A percentile compares a stretch with the other conserved stretches of the same genome.
Conservation (phyloP, 495 filamentous ascomycete genomes). For the Neurospora terricola region DNA sequence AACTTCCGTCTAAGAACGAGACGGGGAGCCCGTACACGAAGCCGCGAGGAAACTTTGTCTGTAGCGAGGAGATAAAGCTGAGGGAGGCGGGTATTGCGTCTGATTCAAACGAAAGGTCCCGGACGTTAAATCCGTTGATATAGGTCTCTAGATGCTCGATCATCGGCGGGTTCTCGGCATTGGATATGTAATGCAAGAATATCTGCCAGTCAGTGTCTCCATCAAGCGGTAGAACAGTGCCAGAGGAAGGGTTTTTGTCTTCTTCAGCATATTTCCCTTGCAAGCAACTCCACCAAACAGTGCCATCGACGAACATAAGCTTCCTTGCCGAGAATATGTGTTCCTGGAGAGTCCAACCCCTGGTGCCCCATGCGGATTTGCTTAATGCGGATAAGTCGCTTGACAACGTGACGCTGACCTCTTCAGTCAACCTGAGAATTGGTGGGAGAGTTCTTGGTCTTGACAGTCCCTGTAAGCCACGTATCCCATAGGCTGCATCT, state of each 20-base stretch:
- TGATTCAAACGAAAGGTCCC: not conserved
- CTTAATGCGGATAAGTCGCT: accelerated
- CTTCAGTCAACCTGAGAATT: not conserved
- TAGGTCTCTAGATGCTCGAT: not conserved
- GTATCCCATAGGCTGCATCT: not conserved
- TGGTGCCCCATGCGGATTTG: not conserved
- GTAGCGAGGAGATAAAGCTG: not conserved
- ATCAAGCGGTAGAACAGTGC: too few relatives aligned
- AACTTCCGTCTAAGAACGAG: not conserved
- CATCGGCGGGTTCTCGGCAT: too few relatives aligned
- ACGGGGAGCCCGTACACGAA: not conserved
- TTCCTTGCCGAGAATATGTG: not conserved
- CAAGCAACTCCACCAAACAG: not conserved
- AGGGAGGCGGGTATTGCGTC: not conserved
- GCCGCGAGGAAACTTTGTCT: not conserved
- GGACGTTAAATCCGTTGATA: not conserved
- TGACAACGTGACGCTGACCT: not conserved
- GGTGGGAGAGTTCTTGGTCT: not conserved
- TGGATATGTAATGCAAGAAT: too few relatives aligned
- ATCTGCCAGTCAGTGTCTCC: too few relatives aligned
- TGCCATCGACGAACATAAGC: not conserved
- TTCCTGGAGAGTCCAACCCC: not conserved
- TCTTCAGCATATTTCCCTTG: not conserved
- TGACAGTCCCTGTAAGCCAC: not conserved
- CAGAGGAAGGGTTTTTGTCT: not conserved